Percentiles rank a stretch among this genome's conserved stretches.
Evolutionary conservation across 139 green algal species (phyloP).

Genomic region (Coelastrella sp.): DNA sequence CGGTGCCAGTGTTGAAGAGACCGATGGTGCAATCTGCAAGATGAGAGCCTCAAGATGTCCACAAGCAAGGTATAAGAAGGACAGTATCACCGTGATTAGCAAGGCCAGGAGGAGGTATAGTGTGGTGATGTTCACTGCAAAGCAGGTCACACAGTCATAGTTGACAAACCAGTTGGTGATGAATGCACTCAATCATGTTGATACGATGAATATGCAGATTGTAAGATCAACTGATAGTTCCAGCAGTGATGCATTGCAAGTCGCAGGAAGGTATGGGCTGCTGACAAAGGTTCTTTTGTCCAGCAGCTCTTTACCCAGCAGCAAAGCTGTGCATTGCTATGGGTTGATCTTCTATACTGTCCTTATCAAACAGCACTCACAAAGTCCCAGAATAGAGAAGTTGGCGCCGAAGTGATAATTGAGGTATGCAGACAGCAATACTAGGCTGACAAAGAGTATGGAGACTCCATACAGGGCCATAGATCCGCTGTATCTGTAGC

Average conservation of each 20-base stretch:
- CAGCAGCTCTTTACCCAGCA: no score
- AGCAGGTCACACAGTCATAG: not conserved
- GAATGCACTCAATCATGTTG: no score
- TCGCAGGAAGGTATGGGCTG: no score
- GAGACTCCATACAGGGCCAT: conserved; percentile 46
- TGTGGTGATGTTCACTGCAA: conserved; percentile 29
- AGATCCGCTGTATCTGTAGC: conserved; percentile 29
- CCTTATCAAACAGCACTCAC: not conserved
- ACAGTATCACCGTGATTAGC: conserved; percentile 26
- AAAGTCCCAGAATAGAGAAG: conserved; percentile 19
- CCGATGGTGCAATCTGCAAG: not conserved
- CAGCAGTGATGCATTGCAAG: no score
- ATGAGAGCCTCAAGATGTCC: conserved; percentile 19
- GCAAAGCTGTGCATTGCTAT: not conserved
- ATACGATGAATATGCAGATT: no score
- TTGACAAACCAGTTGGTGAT: not conserved
- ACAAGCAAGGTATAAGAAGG: conserved; percentile 16
- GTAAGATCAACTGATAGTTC: no score
- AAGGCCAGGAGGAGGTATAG: conserved; percentile 40
- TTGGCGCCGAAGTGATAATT: conserved; percentile 51
- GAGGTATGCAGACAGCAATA: conserved; percentile 1
- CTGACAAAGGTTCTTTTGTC: no score
- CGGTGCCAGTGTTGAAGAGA: not conserved
- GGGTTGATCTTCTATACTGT: no score
- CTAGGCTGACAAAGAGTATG: conserved; percentile 39